These are phyloP conservation scores for Liquidambar formosana DNA, from an alignment of 164 flowering plant genomes.

Conservation along the genomic window DNA sequence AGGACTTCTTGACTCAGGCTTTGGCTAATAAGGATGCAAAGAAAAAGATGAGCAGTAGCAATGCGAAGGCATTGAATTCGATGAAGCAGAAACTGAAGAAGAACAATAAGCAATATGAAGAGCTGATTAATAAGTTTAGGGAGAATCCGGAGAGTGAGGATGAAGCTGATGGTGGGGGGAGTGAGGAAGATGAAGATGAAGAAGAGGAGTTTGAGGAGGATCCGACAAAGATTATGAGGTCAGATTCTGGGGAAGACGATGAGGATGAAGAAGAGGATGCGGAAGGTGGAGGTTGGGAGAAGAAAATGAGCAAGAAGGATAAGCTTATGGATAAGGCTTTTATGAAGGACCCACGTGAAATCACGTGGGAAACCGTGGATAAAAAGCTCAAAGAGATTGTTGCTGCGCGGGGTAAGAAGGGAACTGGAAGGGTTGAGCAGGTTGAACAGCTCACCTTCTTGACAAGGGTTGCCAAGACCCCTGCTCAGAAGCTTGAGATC, in stretches of 20 bases:
- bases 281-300: conserved; percentile 56
- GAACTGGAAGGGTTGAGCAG: conserved; percentile 91
- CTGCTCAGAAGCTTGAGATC: conserved; percentile 97
- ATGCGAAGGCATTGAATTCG: conserved; percentile 82
- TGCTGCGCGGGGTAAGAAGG: conserved; percentile 91
- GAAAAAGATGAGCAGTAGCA: conserved; percentile 89
- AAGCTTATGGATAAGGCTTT: conserved; percentile 79
- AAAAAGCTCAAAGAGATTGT: conserved; percentile 79
- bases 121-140: conserved; percentile 62
- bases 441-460: conserved; percentile 92
- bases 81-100: conserved; percentile 96
- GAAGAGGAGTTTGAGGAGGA: conserved; percentile 53
- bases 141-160: conserved; percentile 77
- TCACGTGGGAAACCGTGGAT: conserved; percentile 84
- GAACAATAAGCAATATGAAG: conserved; percentile 85
- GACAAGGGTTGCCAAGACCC: conserved; percentile 87
- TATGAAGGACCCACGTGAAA: conserved; percentile 74
- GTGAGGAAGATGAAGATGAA: conserved; percentile 42
- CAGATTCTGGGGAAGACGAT: conserved; percentile 28
- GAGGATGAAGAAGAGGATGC: conserved; percentile 28
- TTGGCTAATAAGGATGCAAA: conserved; percentile 87
- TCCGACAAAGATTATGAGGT: conserved; percentile 16
- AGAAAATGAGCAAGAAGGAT: conserved; percentile 72
- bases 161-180: conserved; percentile 39
- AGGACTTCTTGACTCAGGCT: conserved; percentile 74